These are phyloP conservation scores for Periconia sp. DNA, from an alignment of 2,329 filamentous ascomycete genomes.

Conservation along the genomic window DNA sequence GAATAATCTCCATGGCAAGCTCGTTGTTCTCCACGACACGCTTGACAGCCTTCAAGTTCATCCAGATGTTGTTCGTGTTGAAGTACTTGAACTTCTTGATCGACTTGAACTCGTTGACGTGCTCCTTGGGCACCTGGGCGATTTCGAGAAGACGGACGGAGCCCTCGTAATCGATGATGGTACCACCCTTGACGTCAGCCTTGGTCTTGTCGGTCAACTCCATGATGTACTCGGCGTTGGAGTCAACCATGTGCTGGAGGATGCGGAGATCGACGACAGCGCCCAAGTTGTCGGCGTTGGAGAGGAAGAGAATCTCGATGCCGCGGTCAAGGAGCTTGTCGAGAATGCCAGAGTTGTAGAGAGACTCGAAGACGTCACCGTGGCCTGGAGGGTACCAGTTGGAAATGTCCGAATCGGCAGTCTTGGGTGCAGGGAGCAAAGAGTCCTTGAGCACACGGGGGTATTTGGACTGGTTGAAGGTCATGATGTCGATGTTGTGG, in stretches of 20 bases:
- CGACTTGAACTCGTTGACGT: constrained; percentile 99
- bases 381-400: constrained; percentile 99
- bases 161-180: constrained; percentile 99
- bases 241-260: constrained; percentile 99
- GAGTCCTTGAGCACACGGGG: constrained; percentile 98
- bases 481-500: constrained; percentile 98
- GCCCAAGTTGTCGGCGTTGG: constrained; percentile 98
- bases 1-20: constrained; percentile 99
- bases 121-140: constrained; percentile 98
- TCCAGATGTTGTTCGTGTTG: constrained; percentile 99
- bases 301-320: constrained; percentile 97
- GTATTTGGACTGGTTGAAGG: constrained; percentile 99
- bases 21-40: constrained; percentile 98
- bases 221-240: constrained; percentile 98
- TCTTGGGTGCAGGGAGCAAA: constrained; percentile 91
- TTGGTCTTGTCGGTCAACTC: constrained; percentile 99
- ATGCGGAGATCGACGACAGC: constrained; percentile 98
- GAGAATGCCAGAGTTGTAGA: constrained; percentile 98
- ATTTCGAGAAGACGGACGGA: constrained; percentile 96
- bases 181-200: constrained; percentile 99
- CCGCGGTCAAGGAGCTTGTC: constrained; percentile 94
- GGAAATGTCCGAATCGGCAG: constrained; percentile 79
- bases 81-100: constrained; percentile 99
- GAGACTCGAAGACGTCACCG: constrained; percentile 98
- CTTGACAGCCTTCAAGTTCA: constrained; percentile 97